These are phyloP conservation scores for Starmerella floris DNA, from an alignment of 805 yeast genomes.

Conservation along the genomic window DNA sequence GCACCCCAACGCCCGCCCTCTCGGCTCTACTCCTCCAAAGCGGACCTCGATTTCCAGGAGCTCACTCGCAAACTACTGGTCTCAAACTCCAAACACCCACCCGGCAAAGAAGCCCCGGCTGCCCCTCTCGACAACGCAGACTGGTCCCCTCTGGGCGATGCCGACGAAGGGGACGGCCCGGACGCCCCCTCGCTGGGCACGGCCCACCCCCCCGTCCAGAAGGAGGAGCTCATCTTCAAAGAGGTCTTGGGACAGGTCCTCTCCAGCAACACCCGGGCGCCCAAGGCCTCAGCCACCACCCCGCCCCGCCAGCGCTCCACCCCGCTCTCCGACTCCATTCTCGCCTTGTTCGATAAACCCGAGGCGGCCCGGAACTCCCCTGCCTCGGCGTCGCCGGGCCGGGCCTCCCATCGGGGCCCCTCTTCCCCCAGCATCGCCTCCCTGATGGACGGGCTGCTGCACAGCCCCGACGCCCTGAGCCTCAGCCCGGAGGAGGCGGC, in stretches of 20 bases:
- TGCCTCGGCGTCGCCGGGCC: neutral
- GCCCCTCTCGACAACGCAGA: neutral
- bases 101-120: neutral
- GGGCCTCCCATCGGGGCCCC: neutral
- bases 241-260: conserved; percentile 17
- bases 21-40: neutral
- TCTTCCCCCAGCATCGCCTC: conserved; percentile 1
- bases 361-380: neutral
- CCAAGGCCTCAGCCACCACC: neutral
- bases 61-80: neutral
- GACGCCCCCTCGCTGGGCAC: neutral
- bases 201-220: conserved; percentile 8
- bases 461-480: neutral
- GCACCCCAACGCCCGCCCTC: too few relatives aligned
- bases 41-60: neutral
- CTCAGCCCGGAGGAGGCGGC: neutral
- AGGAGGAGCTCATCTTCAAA: conserved; percentile 15
- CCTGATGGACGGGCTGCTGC: conserved; percentile 9
- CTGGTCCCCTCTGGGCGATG: neutral
- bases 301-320: neutral
- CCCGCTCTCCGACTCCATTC: conserved; percentile 11
- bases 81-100: neutral
- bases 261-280: conserved; percentile 1
- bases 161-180: neutral
- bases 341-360: conserved; percentile 9